Conservation (phyloP, 2,329 filamentous ascomycete species). For the Thelonectria blattea region DNA sequence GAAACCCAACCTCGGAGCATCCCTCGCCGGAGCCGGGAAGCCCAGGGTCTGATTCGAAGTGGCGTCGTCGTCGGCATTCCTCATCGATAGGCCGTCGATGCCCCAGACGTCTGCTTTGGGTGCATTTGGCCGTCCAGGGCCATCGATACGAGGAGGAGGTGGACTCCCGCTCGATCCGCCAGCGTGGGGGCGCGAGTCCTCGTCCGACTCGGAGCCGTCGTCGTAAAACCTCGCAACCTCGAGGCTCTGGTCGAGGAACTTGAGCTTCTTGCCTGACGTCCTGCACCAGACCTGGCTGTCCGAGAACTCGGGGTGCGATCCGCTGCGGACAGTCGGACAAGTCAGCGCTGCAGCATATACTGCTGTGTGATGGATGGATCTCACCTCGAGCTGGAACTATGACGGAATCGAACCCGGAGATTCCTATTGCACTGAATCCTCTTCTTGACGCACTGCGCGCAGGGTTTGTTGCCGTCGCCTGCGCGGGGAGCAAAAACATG, state of each 20-base stretch:
- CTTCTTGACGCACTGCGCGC: constrained; percentile 28
- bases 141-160: neutral
- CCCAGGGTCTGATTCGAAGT: neutral
- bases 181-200: constrained; percentile 1
- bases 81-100: constrained; percentile 5
- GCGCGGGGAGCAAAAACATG: neutral
- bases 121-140: neutral
- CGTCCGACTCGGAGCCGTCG: constrained; percentile 16
- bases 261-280: constrained; percentile 25
- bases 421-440: constrained; percentile 23
- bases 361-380: neutral
- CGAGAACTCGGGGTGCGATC: constrained; percentile 24
- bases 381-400: constrained; percentile 23
- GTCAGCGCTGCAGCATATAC: neutral
- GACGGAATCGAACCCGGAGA: constrained; percentile 26
- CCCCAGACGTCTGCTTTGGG: constrained; percentile 6
- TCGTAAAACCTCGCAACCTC: constrained; percentile 22
- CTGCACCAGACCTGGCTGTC: constrained; percentile 25
- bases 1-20: neutral
- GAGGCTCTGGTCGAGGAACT: constrained; percentile 29
- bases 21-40: neutral
- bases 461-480: constrained; percentile 29
- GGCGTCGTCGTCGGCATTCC: neutral
- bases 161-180: neutral
- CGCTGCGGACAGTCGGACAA: constrained; percentile 10